Conservation (phyloP, 2,329 filamentous ascomycete genomes). For the Fusarium pseudograminearum region DNA sequence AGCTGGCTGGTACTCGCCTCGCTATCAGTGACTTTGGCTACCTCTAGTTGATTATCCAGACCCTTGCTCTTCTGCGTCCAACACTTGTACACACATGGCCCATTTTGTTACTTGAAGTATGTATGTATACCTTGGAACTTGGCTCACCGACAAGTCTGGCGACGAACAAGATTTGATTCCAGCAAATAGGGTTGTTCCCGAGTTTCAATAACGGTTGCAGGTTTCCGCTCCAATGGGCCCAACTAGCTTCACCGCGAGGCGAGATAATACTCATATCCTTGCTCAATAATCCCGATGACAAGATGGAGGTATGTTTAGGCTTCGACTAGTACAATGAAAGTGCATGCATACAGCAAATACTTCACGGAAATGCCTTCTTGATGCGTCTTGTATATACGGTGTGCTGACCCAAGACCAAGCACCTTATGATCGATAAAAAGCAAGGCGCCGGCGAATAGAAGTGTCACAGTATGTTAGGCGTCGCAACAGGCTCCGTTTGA, state of each 20-base stretch:
- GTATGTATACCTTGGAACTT: constrained; percentile 13
- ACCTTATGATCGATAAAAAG: constrained; percentile 31
- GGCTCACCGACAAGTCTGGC: constrained; percentile 30
- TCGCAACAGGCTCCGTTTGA: constrained; percentile 21
- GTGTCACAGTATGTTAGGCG: constrained; percentile 14
- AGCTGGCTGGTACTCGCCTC: constrained; percentile 11
- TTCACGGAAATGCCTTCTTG: constrained; percentile 1
- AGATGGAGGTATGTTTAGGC: constrained; percentile 17
- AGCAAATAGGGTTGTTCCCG: constrained; percentile 46
- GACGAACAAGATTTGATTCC: constrained; percentile 23
- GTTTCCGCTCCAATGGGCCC: constrained; percentile 35
- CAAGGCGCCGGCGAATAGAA: constrained; percentile 21
- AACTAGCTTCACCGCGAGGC: constrained; percentile 27
- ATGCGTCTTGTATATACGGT: background rate
- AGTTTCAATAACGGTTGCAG: constrained; percentile 35
- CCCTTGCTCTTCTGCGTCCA: constrained; percentile 21
- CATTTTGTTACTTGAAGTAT: constrained; percentile 13
- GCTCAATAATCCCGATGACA: constrained; percentile 14
- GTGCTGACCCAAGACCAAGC: constrained; percentile 3
- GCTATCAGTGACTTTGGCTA: constrained; percentile 15
- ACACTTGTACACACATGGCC: constrained; percentile 3
- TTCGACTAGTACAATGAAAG: constrained; percentile 7
- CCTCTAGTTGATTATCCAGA: constrained; percentile 11
- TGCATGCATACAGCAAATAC: background rate
- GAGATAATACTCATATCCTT: constrained; percentile 27